A percentile compares a stretch with the other conserved stretches of the same genome.
phyloP scores from a whole-genome alignment of 257 asterid genomes.

The Datura wrightii region DNA sequence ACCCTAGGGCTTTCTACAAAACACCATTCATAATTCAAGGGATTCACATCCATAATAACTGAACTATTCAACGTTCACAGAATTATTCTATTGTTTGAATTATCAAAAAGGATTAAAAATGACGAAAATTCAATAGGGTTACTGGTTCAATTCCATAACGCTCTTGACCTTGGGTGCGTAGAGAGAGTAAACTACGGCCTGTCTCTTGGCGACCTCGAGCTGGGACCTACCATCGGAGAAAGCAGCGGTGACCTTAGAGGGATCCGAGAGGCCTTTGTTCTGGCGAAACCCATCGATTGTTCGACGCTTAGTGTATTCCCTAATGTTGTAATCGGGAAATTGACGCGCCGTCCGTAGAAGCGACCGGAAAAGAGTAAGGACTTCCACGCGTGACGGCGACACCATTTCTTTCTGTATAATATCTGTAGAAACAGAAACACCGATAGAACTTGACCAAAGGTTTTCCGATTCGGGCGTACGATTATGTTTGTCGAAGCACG shows the following conservation, averaged over 20 bases:
- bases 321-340: slow-evolving; percentile 78
- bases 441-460: not conserved
- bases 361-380: slow-evolving; percentile 76
- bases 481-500: not conserved
- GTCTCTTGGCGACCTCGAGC: slow-evolving; percentile 83
- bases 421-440: not conserved
- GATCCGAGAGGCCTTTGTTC: slow-evolving; percentile 58
- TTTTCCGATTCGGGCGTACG: not conserved
- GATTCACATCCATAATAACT: slow-evolving; percentile 11
- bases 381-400: slow-evolving; percentile 67
- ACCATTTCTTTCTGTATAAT: slow-evolving; percentile 42
- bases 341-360: slow-evolving; percentile 74
- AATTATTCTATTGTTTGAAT: not conserved
- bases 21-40: slow-evolving; percentile 4
- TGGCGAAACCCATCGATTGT: slow-evolving; percentile 78
- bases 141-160: slow-evolving; percentile 67
- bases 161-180: slow-evolving; percentile 72
- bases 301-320: slow-evolving; percentile 92
- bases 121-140: not conserved
- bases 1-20: slow-evolving; percentile 12
- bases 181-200: slow-evolving; percentile 78
- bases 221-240: slow-evolving; percentile 78
- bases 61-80: not conserved
- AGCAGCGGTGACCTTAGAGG: slow-evolving; percentile 60
- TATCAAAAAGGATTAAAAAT: not conserved